Base-by-base conservation (phyloP, 1,284 basidiomycete genomes). In the Sporisorium scitamineum region DNA sequence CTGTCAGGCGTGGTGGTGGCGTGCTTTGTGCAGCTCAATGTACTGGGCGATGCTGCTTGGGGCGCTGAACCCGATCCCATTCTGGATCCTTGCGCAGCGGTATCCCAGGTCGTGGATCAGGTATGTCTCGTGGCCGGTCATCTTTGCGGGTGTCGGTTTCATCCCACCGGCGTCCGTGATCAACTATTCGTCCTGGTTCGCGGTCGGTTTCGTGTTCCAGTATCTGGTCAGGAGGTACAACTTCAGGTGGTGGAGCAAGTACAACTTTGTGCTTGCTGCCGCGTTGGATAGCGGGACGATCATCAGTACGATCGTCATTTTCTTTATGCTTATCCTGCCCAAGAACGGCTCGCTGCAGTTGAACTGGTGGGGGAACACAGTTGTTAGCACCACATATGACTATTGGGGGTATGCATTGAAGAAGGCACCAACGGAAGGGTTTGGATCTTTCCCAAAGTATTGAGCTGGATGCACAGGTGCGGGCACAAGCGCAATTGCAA, bases 201-300 rank as follows among this genome's bases (percentile, higher is more conserved):
- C 91, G 13, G 90, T 93, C 26, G 94, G 92, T 3, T 94, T 96
- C 84, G 86, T 96, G 55, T 97, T 97, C 89, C 94, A 97, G 85
- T 98, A 92, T 86, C 85, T 92, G 61, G 88, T 97, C 34, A 88
- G 95, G 59, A 90, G 92, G 82, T 87, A 88, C 65, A 90, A 91
- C 83, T 97, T 97, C 86, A 87, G 88, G 0, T 97, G 95, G 94
- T 99, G 96, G 96, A 92, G 91, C 84, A 98, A 97, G 88, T 85
- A 83, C 76, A 85, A 85, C 61, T 85, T 84, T 47, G 80, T 89
- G 11, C 82, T 88, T 0, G 86, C 87, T 3, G 87, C 88, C 1
- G 89, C 86, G 0, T 66, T 90, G 42, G 88, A 89, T 66, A 71
- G 86, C 0, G 89, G 94, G 5, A 93, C 83, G 9, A 77, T 85